These are phyloP conservation scores for Evernia prunastri DNA, from an alignment of 495 filamentous ascomycete genomes.

Conservation along the genomic window DNA sequence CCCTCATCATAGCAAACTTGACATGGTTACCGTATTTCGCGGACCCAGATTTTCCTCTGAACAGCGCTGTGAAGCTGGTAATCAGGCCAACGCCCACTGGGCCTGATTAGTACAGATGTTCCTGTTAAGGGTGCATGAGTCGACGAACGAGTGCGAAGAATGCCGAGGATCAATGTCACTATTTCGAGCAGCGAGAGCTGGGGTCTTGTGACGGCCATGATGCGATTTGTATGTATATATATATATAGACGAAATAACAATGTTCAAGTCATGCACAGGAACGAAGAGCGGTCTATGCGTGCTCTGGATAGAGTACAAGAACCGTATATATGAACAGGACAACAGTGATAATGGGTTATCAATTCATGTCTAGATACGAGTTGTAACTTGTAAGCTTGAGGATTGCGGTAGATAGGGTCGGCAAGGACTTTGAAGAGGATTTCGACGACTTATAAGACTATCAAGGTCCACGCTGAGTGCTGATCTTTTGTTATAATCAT, in stretches of 20 bases:
- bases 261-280: background rate
- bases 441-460: no score
- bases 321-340: background rate
- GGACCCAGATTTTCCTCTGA: slow-evolving; percentile 35
- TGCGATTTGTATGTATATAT: background rate
- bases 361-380: background rate
- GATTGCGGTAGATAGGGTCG: background rate
- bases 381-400: background rate
- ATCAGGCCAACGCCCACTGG: slow-evolving; percentile 27
- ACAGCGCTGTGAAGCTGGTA: slow-evolving; percentile 33
- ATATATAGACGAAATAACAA: background rate
- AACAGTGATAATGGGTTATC: background rate
- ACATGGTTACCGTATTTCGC: slow-evolving; percentile 35
- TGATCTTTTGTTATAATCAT: no score
- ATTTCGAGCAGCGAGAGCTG: slow-evolving; percentile 39
- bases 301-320: background rate
- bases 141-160: slow-evolving; percentile 23
- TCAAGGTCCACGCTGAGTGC: no score
- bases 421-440: no score
- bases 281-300: background rate
- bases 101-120: background rate
- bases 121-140: background rate
- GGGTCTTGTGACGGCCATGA: slow-evolving; percentile 17
- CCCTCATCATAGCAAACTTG: slow-evolving; percentile 30
- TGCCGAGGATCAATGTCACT: slow-evolving; percentile 27